phyloP scores from a whole-genome alignment of 306 rosid species.

The Cucumis cinereus region DNA sequence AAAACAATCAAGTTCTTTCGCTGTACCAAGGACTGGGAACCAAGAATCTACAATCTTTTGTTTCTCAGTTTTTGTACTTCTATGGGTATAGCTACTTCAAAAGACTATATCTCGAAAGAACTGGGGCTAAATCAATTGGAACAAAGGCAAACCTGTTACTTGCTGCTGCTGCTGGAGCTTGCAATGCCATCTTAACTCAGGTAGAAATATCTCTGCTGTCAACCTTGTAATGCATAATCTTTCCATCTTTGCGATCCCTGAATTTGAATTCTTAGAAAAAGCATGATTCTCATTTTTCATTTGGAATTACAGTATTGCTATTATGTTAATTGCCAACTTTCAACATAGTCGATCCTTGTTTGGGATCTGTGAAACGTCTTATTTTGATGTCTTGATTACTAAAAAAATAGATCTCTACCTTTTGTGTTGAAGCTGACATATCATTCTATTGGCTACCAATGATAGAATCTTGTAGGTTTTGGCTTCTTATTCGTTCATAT shows the following conservation, averaged over 20 bases:
- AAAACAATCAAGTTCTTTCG: constrained; percentile 58
- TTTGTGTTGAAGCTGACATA: not conserved
- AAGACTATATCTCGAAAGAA: constrained; percentile 58
- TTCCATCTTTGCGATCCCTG: not conserved
- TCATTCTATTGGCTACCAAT: not conserved
- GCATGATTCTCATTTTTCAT: not conserved
- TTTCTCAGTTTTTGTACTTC: constrained; percentile 85
- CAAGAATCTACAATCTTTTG: constrained; percentile 85
- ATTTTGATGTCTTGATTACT: not conserved
- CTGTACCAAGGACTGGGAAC: constrained; percentile 95
- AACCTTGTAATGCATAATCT: not conserved
- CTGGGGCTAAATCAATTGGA: constrained; percentile 70
- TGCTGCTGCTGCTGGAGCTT: constrained; percentile 99
- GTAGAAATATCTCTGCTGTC: constrained; percentile 26
- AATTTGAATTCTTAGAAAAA: not conserved
- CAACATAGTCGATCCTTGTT: not conserved
- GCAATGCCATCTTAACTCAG: constrained; percentile 90
- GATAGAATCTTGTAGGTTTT: not conserved
- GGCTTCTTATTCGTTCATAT: not conserved
- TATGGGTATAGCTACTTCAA: constrained; percentile 97
- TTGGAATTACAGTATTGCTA: not conserved
- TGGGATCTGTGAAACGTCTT: not conserved
- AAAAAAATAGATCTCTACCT: not conserved
- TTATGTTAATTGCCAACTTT: not conserved
- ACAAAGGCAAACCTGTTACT: constrained; percentile 64